These are phyloP conservation scores for Phragmites australis DNA, from an alignment of 176 grass and related monocot species.

Conservation along the genomic window DNA sequence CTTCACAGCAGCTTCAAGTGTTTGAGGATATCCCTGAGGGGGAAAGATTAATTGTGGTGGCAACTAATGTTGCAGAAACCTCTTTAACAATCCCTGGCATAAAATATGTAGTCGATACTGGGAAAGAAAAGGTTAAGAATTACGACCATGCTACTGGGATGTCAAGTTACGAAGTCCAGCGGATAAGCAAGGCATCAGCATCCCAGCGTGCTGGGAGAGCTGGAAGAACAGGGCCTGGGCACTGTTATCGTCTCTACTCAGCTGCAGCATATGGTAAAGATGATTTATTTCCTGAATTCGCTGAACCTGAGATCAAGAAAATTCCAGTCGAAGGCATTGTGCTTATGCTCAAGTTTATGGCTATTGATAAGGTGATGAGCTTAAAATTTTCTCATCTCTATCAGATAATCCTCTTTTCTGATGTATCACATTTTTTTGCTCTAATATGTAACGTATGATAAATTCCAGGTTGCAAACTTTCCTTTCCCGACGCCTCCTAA, in stretches of 20 bases:
- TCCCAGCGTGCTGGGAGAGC: slow-evolving; percentile 89
- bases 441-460: slow-evolving; percentile 27
- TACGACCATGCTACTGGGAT: slow-evolving; percentile 76
- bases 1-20: slow-evolving; percentile 81
- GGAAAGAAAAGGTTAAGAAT: slow-evolving; percentile 96
- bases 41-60: slow-evolving; percentile 88
- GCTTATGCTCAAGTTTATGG: slow-evolving; percentile 93
- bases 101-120: slow-evolving; percentile 94
- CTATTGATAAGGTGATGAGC: slow-evolving; percentile 69
- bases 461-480: slow-evolving; percentile 84
- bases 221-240: slow-evolving; percentile 90
- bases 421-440: not conserved
- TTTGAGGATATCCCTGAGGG: slow-evolving; percentile 76
- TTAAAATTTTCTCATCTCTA: slow-evolving; percentile 4
- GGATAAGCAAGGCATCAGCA: slow-evolving; percentile 98
- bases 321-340: slow-evolving; percentile 87
- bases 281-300: slow-evolving; percentile 89
- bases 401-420: slow-evolving; percentile 30
- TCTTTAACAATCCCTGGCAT: slow-evolving; percentile 95
- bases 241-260: slow-evolving; percentile 92
- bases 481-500: slow-evolving; percentile 88
- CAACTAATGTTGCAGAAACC: slow-evolving; percentile 98
- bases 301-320: slow-evolving; percentile 84
- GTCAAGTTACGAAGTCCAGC: slow-evolving; percentile 77
- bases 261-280: slow-evolving; percentile 91